Base-by-base conservation (phyloP, 495 filamentous ascomycete species). In the Xylaria venustula region DNA sequence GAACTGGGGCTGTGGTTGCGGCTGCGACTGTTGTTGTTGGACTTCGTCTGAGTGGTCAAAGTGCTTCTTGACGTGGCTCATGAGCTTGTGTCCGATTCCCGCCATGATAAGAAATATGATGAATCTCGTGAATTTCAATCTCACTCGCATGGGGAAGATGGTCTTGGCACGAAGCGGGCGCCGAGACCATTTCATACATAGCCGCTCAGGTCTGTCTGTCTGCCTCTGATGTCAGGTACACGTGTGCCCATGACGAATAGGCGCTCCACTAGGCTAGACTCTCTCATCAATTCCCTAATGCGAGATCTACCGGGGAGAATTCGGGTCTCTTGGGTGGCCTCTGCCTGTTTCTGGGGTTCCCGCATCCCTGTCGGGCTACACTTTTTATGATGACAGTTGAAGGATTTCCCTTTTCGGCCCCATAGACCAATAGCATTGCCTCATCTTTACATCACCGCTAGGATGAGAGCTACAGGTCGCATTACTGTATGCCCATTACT, bases 71-170 rank as follows among this genome's bases (percentile, higher is more conserved):
- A 61, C 23, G 41, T 54, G 40, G 12, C 4, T 14, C 30, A 61
- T 2, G 12, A 61, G 14, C 19, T 61, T 61, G 41, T 61, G 58
- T 20, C 58, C 58, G 20, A 61, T 28, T 17, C 58, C 58, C 0
- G 50, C 58, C 58, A 61, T 61, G 11, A 54, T 54, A 22, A 61
- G 58, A 17, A 54, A n/a, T 26, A 61, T 30, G 7, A 61, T 44
- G 19, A 47, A 19, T 14, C n/a, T n/a, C n/a, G n/a, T n/a, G n/a
- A n/a, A n/a, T n/a, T 53, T 60, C 3, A 60, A 5, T 53, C 49
- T 54, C 30, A 48, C 30, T 34, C 11, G 30, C 11, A 5, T 44
- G 3, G 30, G 40, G 0, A 34, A 19, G 19, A 60, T 25, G 14
- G 48, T 60, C 58, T 46, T 60, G 37, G 46, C 6, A 7, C 54